These are phyloP conservation scores for Arabidopsis lyrata DNA, from an alignment of 441 rosid species.

Conservation along the genomic window DNA sequence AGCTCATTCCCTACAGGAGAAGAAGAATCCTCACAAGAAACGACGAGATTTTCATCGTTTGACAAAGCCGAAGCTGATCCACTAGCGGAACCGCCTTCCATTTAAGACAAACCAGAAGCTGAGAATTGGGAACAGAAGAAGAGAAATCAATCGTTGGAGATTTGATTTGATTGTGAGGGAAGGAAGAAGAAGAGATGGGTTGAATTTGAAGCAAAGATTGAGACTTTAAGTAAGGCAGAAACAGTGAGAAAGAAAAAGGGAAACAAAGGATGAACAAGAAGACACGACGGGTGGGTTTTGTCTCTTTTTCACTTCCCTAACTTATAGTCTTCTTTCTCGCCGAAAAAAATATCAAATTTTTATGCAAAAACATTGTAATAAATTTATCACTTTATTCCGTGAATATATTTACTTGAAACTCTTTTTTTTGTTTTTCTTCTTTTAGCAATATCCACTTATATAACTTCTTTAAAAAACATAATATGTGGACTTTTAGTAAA, in stretches of 20 bases:
- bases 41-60: slow-evolving; percentile 59
- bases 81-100: slow-evolving; percentile 45
- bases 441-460: slow-evolving; percentile 9
- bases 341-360: slow-evolving; percentile 28
- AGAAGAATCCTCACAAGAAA: slow-evolving; percentile 84
- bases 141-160: slow-evolving; percentile 16
- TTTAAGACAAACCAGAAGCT: slow-evolving; percentile 17
- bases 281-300: slow-evolving; percentile 48
- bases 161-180: slow-evolving; percentile 18
- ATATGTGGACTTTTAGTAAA: background rate
- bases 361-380: slow-evolving; percentile 8
- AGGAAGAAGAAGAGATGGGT: slow-evolving; percentile 31
- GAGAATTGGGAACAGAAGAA: slow-evolving; percentile 1
- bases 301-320: slow-evolving; percentile 32
- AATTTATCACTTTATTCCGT: slow-evolving; percentile 38
- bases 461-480: background rate
- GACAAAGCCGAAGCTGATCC: slow-evolving; percentile 70
- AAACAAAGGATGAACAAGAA: slow-evolving; percentile 49
- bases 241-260: slow-evolving; percentile 44
- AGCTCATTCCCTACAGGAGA: slow-evolving; percentile 65
- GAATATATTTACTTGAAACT: slow-evolving; percentile 24
- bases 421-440: background rate
- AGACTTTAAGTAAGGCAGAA: slow-evolving; percentile 46
- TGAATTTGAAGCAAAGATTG: slow-evolving; percentile 50
- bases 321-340: slow-evolving; percentile 25